A percentile compares a stretch with the other conserved stretches of the same genome.
Conservation (phyloP, 1,284 basidiomycete species). For the Ganoderma meredithae region DNA sequence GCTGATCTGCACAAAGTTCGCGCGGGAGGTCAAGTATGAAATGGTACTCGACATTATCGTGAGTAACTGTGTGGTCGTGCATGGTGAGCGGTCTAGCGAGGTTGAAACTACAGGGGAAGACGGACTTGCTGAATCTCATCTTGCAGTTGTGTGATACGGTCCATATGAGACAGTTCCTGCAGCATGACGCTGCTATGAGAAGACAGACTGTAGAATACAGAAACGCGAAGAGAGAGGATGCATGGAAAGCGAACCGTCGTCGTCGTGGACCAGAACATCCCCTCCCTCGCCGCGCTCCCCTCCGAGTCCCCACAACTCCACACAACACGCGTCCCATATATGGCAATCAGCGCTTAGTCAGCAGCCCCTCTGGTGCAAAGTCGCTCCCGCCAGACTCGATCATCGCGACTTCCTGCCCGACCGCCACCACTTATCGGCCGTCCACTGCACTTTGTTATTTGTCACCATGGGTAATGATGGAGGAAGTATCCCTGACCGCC, state of each 20-base stretch:
- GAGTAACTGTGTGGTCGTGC: conserved; percentile 59
- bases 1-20: conserved; percentile 78
- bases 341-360: conserved; percentile 25
- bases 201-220: conserved; percentile 12
- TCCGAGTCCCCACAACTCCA: too few species aligned
- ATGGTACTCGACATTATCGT: conserved; percentile 84
- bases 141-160: conserved; percentile 88
- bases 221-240: conserved; percentile 16
- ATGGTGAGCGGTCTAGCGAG: background rate
- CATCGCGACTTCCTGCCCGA: conserved; percentile 20
- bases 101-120: conserved; percentile 13
- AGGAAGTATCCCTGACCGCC: conserved; percentile 85
- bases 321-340: conserved; percentile 15
- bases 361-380: conserved; percentile 5
- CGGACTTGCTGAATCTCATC: conserved; percentile 84
- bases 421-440: conserved; percentile 16
- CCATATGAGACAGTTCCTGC: conserved; percentile 88
- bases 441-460: background rate
- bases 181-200: conserved; percentile 69
- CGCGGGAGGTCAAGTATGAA: conserved; percentile 74
- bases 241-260: conserved; percentile 22
- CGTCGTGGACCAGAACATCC: background rate
- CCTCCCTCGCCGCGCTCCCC: background rate
- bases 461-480: conserved; percentile 82
- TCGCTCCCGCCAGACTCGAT: background rate